phyloP scores from a whole-genome alignment of 495 filamentous ascomycete genomes.

The Mytilinidion resinicola region DNA sequence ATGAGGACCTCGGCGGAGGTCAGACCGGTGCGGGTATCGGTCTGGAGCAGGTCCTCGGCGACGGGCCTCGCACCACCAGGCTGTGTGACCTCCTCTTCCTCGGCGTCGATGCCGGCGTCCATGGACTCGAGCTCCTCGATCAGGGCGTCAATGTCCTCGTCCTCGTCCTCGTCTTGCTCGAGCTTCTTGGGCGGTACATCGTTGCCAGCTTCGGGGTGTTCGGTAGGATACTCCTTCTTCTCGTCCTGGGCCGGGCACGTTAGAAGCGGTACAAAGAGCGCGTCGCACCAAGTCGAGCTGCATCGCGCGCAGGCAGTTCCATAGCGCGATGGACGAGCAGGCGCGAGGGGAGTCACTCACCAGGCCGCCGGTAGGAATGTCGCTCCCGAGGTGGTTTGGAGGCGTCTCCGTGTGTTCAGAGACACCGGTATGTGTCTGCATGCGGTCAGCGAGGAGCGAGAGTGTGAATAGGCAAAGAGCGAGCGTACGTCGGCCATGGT shows the following conservation, averaged over 20 bases:
- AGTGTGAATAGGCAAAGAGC: neutral
- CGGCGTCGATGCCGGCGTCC: slow-evolving; percentile 58
- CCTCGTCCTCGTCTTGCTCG: slow-evolving; percentile 59
- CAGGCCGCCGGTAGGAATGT: slow-evolving; percentile 21
- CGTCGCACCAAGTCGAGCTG: neutral
- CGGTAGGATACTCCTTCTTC: slow-evolving; percentile 27
- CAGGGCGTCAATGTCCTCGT: slow-evolving; percentile 71
- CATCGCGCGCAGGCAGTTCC: neutral
- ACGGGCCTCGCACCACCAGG: slow-evolving; percentile 48
- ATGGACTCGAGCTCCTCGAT: slow-evolving; percentile 77
- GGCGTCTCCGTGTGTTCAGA: slow-evolving; percentile 21
- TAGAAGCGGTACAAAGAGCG: too few species aligned
- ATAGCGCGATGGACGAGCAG: neutral
- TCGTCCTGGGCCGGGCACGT: slow-evolving; percentile 23
- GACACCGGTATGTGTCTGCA: slow-evolving; percentile 7
- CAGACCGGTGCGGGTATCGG: slow-evolving; percentile 63
- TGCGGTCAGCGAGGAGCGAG: neutral
- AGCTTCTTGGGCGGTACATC: slow-evolving; percentile 25
- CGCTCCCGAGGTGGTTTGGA: slow-evolving; percentile 25
- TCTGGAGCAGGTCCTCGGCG: slow-evolving; percentile 63
- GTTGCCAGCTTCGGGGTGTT: slow-evolving; percentile 16
- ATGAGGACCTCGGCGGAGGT: slow-evolving; percentile 59
- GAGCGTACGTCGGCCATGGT: neutral
- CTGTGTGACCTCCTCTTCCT: slow-evolving; percentile 44
- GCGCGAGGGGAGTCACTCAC: slow-evolving; percentile 9